Base-by-base conservation (phyloP, 2,329 filamentous ascomycete genomes). In the Fusarium sarcochroum region DNA sequence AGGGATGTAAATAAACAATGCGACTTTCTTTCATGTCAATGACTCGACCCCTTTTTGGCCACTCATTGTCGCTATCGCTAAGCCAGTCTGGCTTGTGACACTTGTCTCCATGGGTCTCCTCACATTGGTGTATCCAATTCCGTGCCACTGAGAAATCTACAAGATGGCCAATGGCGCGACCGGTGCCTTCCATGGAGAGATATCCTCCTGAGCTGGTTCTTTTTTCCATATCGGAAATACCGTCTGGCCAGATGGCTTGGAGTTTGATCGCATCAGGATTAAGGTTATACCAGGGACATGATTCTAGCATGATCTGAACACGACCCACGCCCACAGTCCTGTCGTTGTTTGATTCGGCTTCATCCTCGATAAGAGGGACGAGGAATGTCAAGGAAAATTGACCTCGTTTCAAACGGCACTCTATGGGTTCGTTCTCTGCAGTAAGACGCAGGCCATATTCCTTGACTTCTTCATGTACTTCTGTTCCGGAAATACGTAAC, bases 61-160 rank as follows among this genome's bases (percentile, higher is more conserved):
- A 55, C 4, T 40, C 38, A 0, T 34, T n/a, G 5, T 51, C n/a
- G 11, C 23, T 53, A 11, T 42, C 55, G 9, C 34, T 48, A 3
- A 59, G 42, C 66, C 66, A 68, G 5, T 13, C 25, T 2, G 64
- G 59, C 0, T 30, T 46, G 0, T 23, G 20, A 25, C 64, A 68
- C 0, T 17, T 10, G 5, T 52, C n/a, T 17, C 34, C 55, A n/a
- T 68, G 66, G 0, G 40, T 21, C 3, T 49, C 30, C 38, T 68
- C 59, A 13, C 66, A 68, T 34, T 61, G 51, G 5, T 49, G 56
- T 13, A 68, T 20, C 59, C 64, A 68, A 2, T 34, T 18, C 7
- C 17, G 23, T 2, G 55, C 20, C 3, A 38, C 20, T 1, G 66
- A 23, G 14, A 61, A 7, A 7, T 68, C 54, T 13, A 63, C 25